Evolutionary conservation across 352 stramenopile species (phyloP).

Genomic region (Phytophthora colocasiae): DNA sequence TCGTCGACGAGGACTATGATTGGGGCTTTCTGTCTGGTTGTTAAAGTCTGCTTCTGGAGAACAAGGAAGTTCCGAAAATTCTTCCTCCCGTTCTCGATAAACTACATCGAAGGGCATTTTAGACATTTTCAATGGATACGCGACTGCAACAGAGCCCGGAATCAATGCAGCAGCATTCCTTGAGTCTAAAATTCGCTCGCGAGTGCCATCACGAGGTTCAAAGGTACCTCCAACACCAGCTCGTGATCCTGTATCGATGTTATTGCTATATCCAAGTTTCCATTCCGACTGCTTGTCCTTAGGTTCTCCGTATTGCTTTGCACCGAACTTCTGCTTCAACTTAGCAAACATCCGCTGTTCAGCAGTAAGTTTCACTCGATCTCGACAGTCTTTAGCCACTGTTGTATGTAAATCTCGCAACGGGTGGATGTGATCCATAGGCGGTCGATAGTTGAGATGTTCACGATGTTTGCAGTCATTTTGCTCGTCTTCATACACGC

Average conservation of each 20-base stretch:
- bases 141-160: slow-evolving; percentile 24
- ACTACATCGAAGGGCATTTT: slow-evolving; percentile 11
- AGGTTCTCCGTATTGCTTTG: slow-evolving; percentile 1
- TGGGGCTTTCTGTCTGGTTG: slow-evolving; percentile 17
- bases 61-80: not conserved
- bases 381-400: slow-evolving; percentile 44
- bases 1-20: slow-evolving; percentile 1
- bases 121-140: slow-evolving; percentile 39
- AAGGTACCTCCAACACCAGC: slow-evolving; percentile 53
- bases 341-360: slow-evolving; percentile 26
- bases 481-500: slow-evolving; percentile 53
- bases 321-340: slow-evolving; percentile 11
- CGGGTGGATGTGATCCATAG: slow-evolving; percentile 54
- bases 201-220: slow-evolving; percentile 49
- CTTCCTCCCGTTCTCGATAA: slow-evolving; percentile 24
- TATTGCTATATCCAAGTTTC: slow-evolving; percentile 62
- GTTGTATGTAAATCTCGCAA: slow-evolving; percentile 61
- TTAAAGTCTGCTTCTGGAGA: not conserved
- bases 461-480: slow-evolving; percentile 62
- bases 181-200: slow-evolving; percentile 34
- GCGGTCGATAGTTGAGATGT: slow-evolving; percentile 48
- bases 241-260: slow-evolving; percentile 30
- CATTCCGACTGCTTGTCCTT: slow-evolving; percentile 34
- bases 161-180: slow-evolving; percentile 21
- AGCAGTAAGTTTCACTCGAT: slow-evolving; percentile 7